phyloP scores from a whole-genome alignment of 257 asterid species.

The Fraxinus americana region DNA sequence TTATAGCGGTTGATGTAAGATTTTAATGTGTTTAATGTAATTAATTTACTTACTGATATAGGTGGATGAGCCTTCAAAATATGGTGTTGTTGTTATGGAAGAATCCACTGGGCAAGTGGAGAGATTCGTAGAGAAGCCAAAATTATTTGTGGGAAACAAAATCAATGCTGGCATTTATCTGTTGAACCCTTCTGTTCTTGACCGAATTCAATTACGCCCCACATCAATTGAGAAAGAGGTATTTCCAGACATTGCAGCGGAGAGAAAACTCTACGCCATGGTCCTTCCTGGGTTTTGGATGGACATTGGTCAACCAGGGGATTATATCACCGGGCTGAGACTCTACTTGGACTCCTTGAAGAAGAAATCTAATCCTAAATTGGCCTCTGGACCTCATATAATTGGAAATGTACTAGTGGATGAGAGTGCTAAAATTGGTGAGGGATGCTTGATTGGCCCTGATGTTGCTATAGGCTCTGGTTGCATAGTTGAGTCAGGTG shows the following conservation, averaged over 20 bases:
- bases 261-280: slow-evolving; percentile 72
- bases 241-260: slow-evolving; percentile 75
- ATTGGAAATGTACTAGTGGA: slow-evolving; percentile 78
- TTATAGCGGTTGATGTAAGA: neutral
- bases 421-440: slow-evolving; percentile 76
- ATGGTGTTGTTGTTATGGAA: slow-evolving; percentile 84
- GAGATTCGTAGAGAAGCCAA: slow-evolving; percentile 94
- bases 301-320: slow-evolving; percentile 97
- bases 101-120: slow-evolving; percentile 79
- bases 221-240: slow-evolving; percentile 91
- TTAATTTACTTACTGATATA: slow-evolving; percentile 23
- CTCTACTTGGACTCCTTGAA: slow-evolving; percentile 71
- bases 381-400: slow-evolving; percentile 63
- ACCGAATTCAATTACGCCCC: slow-evolving; percentile 70
- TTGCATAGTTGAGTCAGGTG: slow-evolving; percentile 80
- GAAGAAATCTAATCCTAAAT: slow-evolving; percentile 58
- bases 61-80: slow-evolving; percentile 96
- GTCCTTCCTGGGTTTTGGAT: slow-evolving; percentile 91
- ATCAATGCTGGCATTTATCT: slow-evolving; percentile 91
- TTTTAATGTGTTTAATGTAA: neutral
- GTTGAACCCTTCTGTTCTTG: slow-evolving; percentile 77
- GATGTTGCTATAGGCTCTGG: slow-evolving; percentile 89
- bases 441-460: slow-evolving; percentile 89
- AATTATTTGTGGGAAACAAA: slow-evolving; percentile 83
- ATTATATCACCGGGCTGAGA: slow-evolving; percentile 76